Evolutionary conservation across 1,139 yeast species (phyloP).

Genomic region (Geotrichum fermentans): DNA sequence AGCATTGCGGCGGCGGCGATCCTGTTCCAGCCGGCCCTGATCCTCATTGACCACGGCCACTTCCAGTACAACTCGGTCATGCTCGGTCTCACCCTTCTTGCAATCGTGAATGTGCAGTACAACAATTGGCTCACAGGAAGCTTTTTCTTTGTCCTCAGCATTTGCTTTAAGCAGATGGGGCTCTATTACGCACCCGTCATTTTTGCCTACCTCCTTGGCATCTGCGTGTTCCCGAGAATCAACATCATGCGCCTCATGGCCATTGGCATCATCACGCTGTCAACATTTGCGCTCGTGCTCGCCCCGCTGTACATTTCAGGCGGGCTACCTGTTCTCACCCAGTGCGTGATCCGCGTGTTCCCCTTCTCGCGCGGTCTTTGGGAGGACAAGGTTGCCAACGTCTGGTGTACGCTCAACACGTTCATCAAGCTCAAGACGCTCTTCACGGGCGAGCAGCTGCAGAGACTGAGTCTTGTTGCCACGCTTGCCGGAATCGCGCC

Average conservation of each 20-base stretch:
- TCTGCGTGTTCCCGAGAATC: conserved; percentile 36
- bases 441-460: conserved; percentile 56
- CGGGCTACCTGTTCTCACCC: conserved; percentile 39
- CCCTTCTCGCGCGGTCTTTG: conserved; percentile 94
- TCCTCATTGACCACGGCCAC: conserved; percentile 93
- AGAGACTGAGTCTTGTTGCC: conserved; percentile 54
- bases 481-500: conserved; percentile 70
- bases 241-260: conserved; percentile 48
- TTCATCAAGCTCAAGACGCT: conserved; percentile 61
- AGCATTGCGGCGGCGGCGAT: conserved; percentile 69
- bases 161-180: conserved; percentile 93
- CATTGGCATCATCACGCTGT: conserved; percentile 59
- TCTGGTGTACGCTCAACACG: conserved; percentile 90
- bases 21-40: conserved; percentile 69
- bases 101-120: conserved; percentile 57
- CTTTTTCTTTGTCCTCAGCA: conserved; percentile 69
- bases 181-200: conserved; percentile 87
- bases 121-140: conserved; percentile 68
- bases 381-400: conserved; percentile 95
- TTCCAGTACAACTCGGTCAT: conserved; percentile 92
- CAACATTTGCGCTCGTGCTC: conserved; percentile 50
- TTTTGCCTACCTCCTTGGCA: conserved; percentile 67
- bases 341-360: conserved; percentile 62
- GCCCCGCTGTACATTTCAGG: conserved; percentile 55
- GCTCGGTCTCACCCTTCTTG: conserved; percentile 75